Percentiles rank a stretch among this genome's conserved stretches.
Evolutionary conservation across 495 filamentous ascomycete genomes (phyloP).

Genomic region (Lindgomyces ingoldianus): DNA sequence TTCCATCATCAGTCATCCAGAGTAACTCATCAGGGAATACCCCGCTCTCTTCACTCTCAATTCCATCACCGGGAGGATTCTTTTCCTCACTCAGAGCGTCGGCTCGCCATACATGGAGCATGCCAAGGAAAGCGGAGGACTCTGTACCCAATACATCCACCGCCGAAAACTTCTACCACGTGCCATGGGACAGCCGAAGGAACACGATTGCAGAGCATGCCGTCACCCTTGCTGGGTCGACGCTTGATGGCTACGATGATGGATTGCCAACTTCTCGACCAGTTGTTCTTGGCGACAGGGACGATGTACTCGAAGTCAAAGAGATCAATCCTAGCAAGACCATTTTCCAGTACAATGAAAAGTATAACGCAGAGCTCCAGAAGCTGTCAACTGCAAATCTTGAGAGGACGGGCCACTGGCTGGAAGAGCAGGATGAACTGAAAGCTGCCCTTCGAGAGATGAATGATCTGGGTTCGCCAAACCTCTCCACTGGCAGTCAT

Average conservation of each 20-base stretch:
- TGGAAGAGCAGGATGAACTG: slow-evolving; percentile 64
- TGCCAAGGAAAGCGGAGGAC: slow-evolving; percentile 48
- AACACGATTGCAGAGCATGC: slow-evolving; percentile 45
- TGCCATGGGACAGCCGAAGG: slow-evolving; percentile 61
- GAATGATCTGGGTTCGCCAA: slow-evolving; percentile 49
- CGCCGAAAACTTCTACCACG: slow-evolving; percentile 75
- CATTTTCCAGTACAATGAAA: slow-evolving; percentile 67
- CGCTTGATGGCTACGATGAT: slow-evolving; percentile 42
- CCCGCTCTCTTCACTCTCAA: slow-evolving; percentile 62
- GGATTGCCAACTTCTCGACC: slow-evolving; percentile 66
- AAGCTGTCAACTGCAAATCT: slow-evolving; percentile 64
- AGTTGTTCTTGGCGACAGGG: slow-evolving; percentile 16
- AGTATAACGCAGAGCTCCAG: slow-evolving; percentile 67
- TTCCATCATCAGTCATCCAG: slow-evolving; percentile 41
- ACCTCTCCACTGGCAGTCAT: slow-evolving; percentile 12
- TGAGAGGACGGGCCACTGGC: slow-evolving; percentile 80
- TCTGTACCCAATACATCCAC: slow-evolving; percentile 41
- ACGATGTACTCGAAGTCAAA: slow-evolving; percentile 42
- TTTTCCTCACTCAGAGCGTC: slow-evolving; percentile 76
- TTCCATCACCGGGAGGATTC: slow-evolving; percentile 88
- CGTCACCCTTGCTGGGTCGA: slow-evolving; percentile 43
- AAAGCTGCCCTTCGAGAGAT: slow-evolving; percentile 63
- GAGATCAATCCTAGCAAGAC: slow-evolving; percentile 45
- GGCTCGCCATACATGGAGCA: slow-evolving; percentile 74
- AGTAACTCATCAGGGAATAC: slow-evolving; percentile 46